phyloP scores from a whole-genome alignment of 352 stramenopile genomes.

The Globisporangium parvum region DNA sequence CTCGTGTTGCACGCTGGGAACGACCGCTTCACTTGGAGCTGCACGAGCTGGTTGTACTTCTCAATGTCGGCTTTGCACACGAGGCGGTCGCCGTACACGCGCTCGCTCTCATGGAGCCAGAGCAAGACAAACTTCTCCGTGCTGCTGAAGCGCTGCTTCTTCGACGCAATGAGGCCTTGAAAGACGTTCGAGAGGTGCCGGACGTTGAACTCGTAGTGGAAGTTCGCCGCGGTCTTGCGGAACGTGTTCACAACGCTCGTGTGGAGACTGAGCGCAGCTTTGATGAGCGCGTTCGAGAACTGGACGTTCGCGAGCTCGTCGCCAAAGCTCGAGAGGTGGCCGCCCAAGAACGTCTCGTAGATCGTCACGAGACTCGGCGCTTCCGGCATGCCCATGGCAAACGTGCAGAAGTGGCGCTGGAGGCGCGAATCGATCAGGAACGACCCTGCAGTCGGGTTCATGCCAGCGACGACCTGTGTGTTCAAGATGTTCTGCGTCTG shows the following conservation, averaged over 20 bases:
- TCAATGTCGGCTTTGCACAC: constrained; percentile 90
- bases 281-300: constrained; percentile 90
- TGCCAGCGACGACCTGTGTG: constrained; percentile 93
- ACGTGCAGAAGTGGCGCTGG: constrained; percentile 95
- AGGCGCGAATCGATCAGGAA: constrained; percentile 93
- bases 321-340: constrained; percentile 88
- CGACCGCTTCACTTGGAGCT: constrained; percentile 91
- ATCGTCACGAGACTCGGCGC: constrained; percentile 92
- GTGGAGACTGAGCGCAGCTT: constrained; percentile 91
- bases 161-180: constrained; percentile 92
- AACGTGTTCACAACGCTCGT: constrained; percentile 88
- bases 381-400: constrained; percentile 94
- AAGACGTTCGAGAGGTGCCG: constrained; percentile 95
- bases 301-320: constrained; percentile 85
- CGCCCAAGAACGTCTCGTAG: constrained; percentile 95
- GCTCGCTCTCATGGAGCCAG: constrained; percentile 95
- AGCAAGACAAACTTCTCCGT: constrained; percentile 93
- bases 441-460: constrained; percentile 94
- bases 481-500: constrained; percentile 93
- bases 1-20: constrained; percentile 91
- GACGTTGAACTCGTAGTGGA: constrained; percentile 98
- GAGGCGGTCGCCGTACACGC: constrained; percentile 94
- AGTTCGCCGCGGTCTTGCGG: constrained; percentile 94
- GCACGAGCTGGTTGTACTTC: constrained; percentile 93
- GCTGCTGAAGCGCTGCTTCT: constrained; percentile 88